These are phyloP conservation scores for Zygotorulaspora sp. DNA, from an alignment of 805 yeast genomes.

Conservation along the genomic window DNA sequence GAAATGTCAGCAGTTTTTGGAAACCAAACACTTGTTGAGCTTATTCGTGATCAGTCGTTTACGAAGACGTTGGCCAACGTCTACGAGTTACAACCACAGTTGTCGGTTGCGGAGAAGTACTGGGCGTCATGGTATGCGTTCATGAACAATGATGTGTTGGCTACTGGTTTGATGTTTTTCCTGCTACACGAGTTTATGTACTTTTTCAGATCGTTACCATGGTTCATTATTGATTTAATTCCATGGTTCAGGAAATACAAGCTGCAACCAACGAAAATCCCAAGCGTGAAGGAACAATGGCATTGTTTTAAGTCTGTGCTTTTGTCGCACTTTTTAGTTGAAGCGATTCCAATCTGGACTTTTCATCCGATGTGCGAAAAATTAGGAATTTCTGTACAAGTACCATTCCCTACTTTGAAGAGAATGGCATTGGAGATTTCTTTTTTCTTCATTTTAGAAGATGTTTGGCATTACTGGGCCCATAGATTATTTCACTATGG, in stretches of 20 bases:
- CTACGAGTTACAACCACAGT: conserved; percentile 36
- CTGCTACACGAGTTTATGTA: conserved; percentile 76
- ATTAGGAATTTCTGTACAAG: conserved; percentile 65
- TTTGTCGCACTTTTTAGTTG: conserved; percentile 78
- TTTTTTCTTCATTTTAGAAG: conserved; percentile 79
- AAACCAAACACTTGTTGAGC: conserved; percentile 22
- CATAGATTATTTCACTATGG: conserved; percentile 85
- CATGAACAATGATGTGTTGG: conserved; percentile 76
- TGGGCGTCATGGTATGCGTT: conserved; percentile 86
- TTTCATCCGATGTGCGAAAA: conserved; percentile 82
- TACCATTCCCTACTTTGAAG: conserved; percentile 70
- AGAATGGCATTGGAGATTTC: conserved; percentile 61
- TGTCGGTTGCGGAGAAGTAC: conserved; percentile 52
- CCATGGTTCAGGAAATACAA: conserved; percentile 79
- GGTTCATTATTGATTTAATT: conserved; percentile 76
- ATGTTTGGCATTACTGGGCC: conserved; percentile 90
- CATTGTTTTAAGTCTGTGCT: conserved; percentile 79
- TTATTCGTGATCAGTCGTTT: conserved; percentile 13
- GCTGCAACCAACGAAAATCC: conserved; percentile 76
- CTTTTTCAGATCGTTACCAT: conserved; percentile 85
- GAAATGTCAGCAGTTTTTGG: conserved; percentile 30
- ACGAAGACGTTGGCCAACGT: conserved; percentile 26
- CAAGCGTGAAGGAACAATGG: conserved; percentile 77
- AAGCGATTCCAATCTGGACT: conserved; percentile 90
- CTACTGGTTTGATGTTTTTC: conserved; percentile 81